These are phyloP conservation scores for Dioscorea alata DNA, from an alignment of 106 monocot species.

Conservation along the genomic window DNA sequence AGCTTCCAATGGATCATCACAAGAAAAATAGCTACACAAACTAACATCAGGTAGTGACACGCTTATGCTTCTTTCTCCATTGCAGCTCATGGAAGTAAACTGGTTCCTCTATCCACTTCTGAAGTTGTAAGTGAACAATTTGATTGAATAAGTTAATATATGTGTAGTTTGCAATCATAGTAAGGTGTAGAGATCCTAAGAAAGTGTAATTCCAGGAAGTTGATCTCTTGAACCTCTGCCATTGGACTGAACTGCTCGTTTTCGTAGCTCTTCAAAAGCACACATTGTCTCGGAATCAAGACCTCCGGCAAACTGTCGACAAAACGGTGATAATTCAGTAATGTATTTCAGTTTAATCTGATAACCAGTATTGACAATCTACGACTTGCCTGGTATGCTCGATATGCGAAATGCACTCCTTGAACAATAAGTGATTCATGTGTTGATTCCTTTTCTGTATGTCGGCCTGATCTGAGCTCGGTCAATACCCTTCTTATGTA, in stretches of 20 bases:
- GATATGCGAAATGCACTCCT: conserved; percentile 75
- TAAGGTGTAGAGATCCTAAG: neutral
- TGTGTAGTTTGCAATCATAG: neutral
- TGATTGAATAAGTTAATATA: neutral
- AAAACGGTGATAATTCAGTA: neutral
- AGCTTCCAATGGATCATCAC: too few species aligned
- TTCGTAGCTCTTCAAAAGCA: conserved; percentile 50
- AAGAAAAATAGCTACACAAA: too few species aligned
- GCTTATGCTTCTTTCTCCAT: too few species aligned
- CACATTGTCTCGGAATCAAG: conserved; percentile 64
- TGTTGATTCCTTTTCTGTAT: conserved; percentile 44
- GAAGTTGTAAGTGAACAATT: neutral
- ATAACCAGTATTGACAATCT: too few species aligned
- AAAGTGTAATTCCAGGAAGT: neutral
- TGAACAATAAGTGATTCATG: conserved; percentile 55
- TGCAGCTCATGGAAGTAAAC: too few species aligned
- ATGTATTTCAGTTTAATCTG: neutral
- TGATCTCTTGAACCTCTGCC: conserved; percentile 7
- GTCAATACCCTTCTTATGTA: conserved; percentile 52
- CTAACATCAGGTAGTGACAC: too few species aligned
- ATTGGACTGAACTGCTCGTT: conserved; percentile 26
- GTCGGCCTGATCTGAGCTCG: conserved; percentile 44
- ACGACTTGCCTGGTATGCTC: conserved; percentile 60
- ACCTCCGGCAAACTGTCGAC: conserved; percentile 65
- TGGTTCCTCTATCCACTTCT: too few species aligned